Evolutionary conservation across 805 yeast genomes (phyloP).

Genomic region (Metschnikowia rubicola): DNA sequence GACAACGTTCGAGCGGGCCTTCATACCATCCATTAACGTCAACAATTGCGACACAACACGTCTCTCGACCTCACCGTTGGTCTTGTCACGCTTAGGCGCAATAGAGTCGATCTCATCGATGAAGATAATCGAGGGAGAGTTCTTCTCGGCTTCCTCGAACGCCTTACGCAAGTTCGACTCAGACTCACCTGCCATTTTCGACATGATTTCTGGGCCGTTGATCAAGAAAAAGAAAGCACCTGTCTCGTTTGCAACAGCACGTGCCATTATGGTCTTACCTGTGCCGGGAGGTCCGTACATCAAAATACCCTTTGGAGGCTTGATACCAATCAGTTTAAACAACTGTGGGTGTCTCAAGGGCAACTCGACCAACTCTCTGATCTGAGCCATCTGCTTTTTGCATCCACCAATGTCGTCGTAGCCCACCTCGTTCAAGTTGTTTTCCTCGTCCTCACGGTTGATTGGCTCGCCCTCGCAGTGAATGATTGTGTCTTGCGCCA

Average conservation of each 20-base stretch:
- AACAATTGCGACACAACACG: constrained; percentile 97
- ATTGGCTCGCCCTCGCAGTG: constrained; percentile 99
- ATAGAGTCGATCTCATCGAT: constrained; percentile 98
- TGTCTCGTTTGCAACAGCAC: constrained; percentile 99
- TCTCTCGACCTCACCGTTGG: constrained; percentile 99
- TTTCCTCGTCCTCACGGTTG: constrained; percentile 96
- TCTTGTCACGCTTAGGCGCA: constrained; percentile 99
- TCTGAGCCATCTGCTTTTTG: constrained; percentile 99
- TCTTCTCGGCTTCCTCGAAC: constrained; percentile 98
- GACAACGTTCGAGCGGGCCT: constrained; percentile 96
- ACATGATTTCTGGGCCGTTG: constrained; percentile 99
- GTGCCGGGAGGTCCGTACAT: constrained; percentile 99
- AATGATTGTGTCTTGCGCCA: constrained; percentile 96
- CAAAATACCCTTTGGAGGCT: constrained; percentile 96
- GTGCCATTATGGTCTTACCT: constrained; percentile 98
- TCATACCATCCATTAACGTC: constrained; percentile 99
- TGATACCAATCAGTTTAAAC: constrained; percentile 96
- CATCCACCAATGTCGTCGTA: constrained; percentile 99
- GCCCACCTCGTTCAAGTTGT: constrained; percentile 93
- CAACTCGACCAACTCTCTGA: constrained; percentile 95
- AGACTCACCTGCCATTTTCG: constrained; percentile 99
- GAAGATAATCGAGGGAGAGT: constrained; percentile 95
- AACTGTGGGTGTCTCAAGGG: constrained; percentile 98
- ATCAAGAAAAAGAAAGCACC: constrained; percentile 98
- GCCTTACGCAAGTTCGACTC: constrained; percentile 97